Conservation (phyloP, 495 filamentous ascomycete species). For the Penicillium longicatenatum region DNA sequence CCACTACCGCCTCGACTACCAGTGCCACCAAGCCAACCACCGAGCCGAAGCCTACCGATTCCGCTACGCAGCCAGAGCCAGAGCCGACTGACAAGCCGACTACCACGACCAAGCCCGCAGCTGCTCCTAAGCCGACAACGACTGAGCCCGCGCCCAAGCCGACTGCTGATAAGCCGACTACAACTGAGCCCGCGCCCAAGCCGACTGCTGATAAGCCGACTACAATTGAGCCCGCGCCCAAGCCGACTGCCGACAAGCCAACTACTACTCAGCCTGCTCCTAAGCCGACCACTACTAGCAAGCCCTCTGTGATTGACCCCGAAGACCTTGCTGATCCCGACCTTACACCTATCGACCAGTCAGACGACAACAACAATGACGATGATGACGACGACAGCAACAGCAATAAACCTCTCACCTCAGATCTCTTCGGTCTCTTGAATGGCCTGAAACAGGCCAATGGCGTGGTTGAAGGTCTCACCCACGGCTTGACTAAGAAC, state of each 20-base stretch:
- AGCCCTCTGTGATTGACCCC: conserved; percentile 3
- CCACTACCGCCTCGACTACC: neutral
- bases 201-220: conserved; percentile 4
- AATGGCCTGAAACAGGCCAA: conserved; percentile 24
- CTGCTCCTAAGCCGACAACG: conserved; percentile 5
- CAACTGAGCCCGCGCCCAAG: conserved; percentile 4
- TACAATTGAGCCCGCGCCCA: conserved; percentile 2
- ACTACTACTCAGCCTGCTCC: conserved; percentile 8
- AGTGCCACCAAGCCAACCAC: conserved; percentile 2
- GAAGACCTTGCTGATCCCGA: neutral
- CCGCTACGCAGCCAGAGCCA: conserved; percentile 1
- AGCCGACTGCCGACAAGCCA: neutral
- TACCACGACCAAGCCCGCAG: conserved; percentile 2
- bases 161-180: neutral
- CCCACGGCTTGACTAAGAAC: conserved; percentile 16
- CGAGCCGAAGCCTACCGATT: neutral
- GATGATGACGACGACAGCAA: neutral
- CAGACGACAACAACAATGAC: neutral
- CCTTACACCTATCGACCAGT: neutral
- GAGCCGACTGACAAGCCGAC: conserved; percentile 5
- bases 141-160: conserved; percentile 7
- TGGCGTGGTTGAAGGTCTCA: conserved; percentile 4
- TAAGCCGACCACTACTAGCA: conserved; percentile 5
- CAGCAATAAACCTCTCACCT: conserved; percentile 6
- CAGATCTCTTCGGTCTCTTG: conserved; percentile 24